Evolutionary conservation across 2,329 filamentous ascomycete species (phyloP).

Genomic region (Apiospora koreana): DNA sequence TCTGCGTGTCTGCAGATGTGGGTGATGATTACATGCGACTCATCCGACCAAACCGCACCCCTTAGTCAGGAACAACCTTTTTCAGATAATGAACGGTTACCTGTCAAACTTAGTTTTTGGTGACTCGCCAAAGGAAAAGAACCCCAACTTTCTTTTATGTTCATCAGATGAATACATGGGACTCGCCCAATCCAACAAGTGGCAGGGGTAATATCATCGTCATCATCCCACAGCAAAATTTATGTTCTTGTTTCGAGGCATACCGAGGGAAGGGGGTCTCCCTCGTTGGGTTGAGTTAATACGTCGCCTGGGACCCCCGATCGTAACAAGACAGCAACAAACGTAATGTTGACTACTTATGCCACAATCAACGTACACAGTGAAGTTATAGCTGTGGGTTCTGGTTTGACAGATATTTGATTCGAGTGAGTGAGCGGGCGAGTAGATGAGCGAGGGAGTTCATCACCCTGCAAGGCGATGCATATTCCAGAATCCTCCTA

Average conservation of each 20-base stretch:
- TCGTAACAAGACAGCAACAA: background rate
- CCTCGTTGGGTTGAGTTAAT: background rate
- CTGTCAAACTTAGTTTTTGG: background rate
- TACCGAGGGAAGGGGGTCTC: background rate
- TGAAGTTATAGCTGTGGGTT: background rate
- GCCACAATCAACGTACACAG: background rate
- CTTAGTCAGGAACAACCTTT: slow-evolving; percentile 3
- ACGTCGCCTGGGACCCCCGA: background rate
- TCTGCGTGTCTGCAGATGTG: background rate
- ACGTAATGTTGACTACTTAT: background rate
- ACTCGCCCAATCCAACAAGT: background rate
- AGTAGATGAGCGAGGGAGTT: background rate
- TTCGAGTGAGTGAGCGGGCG: background rate
- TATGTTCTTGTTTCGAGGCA: background rate
- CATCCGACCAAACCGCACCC: background rate
- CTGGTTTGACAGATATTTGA: background rate
- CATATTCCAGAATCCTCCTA: background rate
- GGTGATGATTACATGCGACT: background rate
- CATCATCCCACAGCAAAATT: background rate
- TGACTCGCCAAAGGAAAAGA: background rate
- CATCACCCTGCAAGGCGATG: background rate
- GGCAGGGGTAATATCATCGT: background rate
- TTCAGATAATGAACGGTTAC: background rate
- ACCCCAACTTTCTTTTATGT: background rate
- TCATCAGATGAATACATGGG: background rate